phyloP scores from a whole-genome alignment of 2,329 filamentous ascomycete genomes.

The Aspergillus bombycis region DNA sequence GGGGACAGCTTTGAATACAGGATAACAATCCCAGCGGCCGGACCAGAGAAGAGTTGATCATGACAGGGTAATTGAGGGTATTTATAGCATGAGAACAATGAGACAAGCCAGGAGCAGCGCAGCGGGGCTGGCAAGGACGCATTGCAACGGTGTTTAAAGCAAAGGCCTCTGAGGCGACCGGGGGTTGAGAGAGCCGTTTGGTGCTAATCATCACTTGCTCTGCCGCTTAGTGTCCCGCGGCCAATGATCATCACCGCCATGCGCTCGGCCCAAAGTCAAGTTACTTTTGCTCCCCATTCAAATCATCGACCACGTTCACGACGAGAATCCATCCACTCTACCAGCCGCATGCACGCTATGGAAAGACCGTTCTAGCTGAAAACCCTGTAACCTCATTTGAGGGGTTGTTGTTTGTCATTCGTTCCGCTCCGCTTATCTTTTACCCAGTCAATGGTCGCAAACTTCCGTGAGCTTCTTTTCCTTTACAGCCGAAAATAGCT shows the following conservation, averaged over 20 bases:
- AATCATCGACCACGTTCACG: neutral
- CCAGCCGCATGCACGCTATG: slow-evolving; percentile 11
- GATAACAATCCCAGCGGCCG: slow-evolving; percentile 12
- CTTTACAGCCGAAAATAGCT: slow-evolving; percentile 12
- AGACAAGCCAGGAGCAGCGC: slow-evolving; percentile 16
- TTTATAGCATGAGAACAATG: slow-evolving; percentile 11
- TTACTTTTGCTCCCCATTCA: neutral
- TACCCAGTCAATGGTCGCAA: slow-evolving; percentile 23
- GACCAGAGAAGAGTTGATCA: slow-evolving; percentile 14
- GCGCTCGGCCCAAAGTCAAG: slow-evolving; percentile 11
- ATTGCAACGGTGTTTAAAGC: slow-evolving; percentile 20
- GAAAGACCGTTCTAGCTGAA: slow-evolving; percentile 8
- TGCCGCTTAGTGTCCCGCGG: slow-evolving; percentile 1
- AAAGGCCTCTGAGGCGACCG: slow-evolving; percentile 21
- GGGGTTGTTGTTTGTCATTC: slow-evolving; percentile 1
- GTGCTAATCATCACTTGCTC: slow-evolving; percentile 1
- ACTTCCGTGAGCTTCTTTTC: slow-evolving; percentile 18
- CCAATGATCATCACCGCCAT: slow-evolving; percentile 9
- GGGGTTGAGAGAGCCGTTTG: slow-evolving; percentile 14
- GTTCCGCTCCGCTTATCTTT: neutral
- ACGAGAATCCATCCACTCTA: neutral
- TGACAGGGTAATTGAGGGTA: slow-evolving; percentile 14
- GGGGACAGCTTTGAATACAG: slow-evolving; percentile 16
- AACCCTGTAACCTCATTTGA: neutral
- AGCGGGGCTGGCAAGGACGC: slow-evolving; percentile 22